Percentiles rank a stretch among this genome's conserved stretches.
These are phyloP conservation scores for Prunus campanulata DNA, from an alignment of 306 rosid species.

Conservation along the genomic window DNA sequence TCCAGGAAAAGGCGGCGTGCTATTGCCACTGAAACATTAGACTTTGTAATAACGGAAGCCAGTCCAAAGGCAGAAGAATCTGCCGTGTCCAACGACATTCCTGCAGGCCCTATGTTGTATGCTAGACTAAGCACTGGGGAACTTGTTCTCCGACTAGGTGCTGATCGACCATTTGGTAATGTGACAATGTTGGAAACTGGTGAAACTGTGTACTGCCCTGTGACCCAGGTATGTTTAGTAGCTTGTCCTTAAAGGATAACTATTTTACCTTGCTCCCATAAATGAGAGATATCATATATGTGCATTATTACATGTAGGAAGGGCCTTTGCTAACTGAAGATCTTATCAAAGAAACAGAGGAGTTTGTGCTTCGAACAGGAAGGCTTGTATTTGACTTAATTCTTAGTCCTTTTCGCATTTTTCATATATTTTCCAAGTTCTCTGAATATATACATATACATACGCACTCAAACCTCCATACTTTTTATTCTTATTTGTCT, in stretches of 20 bases:
- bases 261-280: slow-evolving; percentile 16
- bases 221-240: slow-evolving; percentile 71
- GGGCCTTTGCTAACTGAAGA: slow-evolving; percentile 97
- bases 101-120: slow-evolving; percentile 56
- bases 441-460: neutral
- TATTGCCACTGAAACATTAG: slow-evolving; percentile 72
- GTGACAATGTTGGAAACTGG: slow-evolving; percentile 93
- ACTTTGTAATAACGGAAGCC: slow-evolving; percentile 62
- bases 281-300: slow-evolving; percentile 25
- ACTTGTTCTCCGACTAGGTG: slow-evolving; percentile 85
- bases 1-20: slow-evolving; percentile 74
- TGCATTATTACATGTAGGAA: slow-evolving; percentile 57
- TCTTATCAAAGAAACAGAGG: slow-evolving; percentile 90
- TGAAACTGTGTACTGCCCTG: slow-evolving; percentile 85
- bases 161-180: slow-evolving; percentile 52
- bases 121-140: slow-evolving; percentile 75
- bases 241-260: slow-evolving; percentile 20
- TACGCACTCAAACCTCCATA: neutral
- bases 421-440: slow-evolving; percentile 4
- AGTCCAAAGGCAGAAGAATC: slow-evolving; percentile 46
- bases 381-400: slow-evolving; percentile 57
- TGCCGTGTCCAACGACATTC: slow-evolving; percentile 24
- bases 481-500: neutral
- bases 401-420: slow-evolving; percentile 7
- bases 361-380: slow-evolving; percentile 97